Base-by-base conservation (phyloP, 305 asterid species). In the Rubia tinctorum region DNA sequence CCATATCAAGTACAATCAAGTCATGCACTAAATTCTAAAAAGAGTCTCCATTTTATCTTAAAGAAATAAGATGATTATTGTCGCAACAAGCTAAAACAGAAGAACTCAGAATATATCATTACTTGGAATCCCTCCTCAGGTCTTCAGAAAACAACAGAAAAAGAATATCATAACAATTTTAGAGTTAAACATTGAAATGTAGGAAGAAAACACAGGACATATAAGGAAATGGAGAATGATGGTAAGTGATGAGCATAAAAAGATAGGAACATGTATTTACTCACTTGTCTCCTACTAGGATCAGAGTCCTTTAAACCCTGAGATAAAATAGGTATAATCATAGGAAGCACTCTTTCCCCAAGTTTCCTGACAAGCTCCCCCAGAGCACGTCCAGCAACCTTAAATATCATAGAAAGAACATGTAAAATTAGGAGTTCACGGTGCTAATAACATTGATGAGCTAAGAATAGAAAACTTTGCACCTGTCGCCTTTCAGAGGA, bases 291-390 rank as follows among this genome's bases (percentile, higher is more conserved):
- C 83, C 96, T 81, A 85, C 97, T 77, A 73, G 97, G 92, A 83
- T 89, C 86, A 59, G 86, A 80, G 81, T 95, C 98, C 56, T 65
- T 80, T 73, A 95, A 88, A 75, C 99, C 99, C 85, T 86, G 83
- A 0, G 99, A 89, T 70, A 95, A 82, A 80, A 95, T 95, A 73
- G 99, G 99, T 80, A 95, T 85, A 79, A 95, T 89, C 65, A 86
- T 82, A 76, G 99, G 96, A 86, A 95, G 99, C 83, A 95, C 99
- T 84, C 99, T 88, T n/a, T 95, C 99, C 71, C 99, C 99, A 76
- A 95, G 99, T 91, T 95, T 95, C 91, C 97, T 82, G 74, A 95
- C 99, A 88, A 95, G 99, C 85, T 95, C 99, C 51, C 99, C 99
- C 84, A 95, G 75, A 68, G 99, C 85, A 61, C 99, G 91, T 62